Conservation (phyloP, 495 filamentous ascomycete genomes). For the Neurospora sp. region DNA sequence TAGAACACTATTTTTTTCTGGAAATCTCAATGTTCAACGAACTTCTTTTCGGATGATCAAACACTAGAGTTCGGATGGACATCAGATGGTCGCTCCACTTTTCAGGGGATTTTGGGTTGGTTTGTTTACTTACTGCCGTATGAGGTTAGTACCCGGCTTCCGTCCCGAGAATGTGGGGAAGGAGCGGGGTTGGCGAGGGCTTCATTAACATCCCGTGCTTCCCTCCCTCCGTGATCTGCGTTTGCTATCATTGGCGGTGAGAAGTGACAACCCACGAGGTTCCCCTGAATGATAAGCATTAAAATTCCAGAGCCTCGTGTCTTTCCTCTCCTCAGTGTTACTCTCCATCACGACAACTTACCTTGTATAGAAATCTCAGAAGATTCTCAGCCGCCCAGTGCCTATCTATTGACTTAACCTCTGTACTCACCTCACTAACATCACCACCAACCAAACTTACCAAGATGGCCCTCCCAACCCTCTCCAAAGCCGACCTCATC, state of each 20-base stretch:
- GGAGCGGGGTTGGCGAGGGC: background rate
- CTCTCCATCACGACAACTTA: background rate
- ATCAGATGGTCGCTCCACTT: background rate
- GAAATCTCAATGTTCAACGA: background rate
- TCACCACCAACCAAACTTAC: background rate
- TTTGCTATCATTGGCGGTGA: background rate
- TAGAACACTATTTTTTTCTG: background rate
- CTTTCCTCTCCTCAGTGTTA: background rate
- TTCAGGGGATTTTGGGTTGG: background rate
- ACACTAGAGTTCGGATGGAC: background rate
- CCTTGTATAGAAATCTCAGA: background rate
- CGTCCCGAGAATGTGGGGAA: background rate
- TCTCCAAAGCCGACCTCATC: conserved; percentile 21
- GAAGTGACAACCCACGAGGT: background rate
- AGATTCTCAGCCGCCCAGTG: background rate
- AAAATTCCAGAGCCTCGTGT: background rate
- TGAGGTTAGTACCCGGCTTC: background rate
- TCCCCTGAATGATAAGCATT: background rate
- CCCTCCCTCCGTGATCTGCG: background rate
- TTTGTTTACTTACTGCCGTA: background rate
- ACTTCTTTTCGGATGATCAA: background rate
- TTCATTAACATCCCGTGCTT: background rate
- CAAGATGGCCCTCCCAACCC: conserved; percentile 15
- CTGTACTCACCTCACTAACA: background rate
- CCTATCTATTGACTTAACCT: background rate